Percentiles rank a stretch among this genome's conserved stretches.
Conservation (phyloP, 108 stramenopile species). For the Mayamaea pseudoterrestris region DNA sequence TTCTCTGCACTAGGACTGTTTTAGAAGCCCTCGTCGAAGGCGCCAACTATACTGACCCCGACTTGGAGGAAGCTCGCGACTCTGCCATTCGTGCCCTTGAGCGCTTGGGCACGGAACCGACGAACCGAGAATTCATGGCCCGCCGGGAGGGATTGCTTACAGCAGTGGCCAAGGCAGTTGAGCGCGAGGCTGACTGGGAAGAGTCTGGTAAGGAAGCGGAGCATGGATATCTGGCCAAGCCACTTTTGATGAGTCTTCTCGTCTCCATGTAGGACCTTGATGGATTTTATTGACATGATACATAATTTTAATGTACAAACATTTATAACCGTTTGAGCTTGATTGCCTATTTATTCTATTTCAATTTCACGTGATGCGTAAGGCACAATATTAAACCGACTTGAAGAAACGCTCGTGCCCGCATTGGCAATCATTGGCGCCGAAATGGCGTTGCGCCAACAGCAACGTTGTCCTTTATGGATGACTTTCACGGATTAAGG, state of each 20-base stretch:
- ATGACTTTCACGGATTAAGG: no score
- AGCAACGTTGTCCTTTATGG: no score
- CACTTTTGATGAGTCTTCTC: conserved; percentile 67
- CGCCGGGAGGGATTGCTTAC: conserved; percentile 55
- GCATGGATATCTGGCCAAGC: conserved; percentile 57
- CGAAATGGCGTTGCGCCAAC: no score
- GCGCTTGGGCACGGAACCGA: conserved; percentile 65
- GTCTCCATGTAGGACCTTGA: conserved; percentile 47
- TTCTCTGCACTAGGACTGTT: conserved; percentile 49
- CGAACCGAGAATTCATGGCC: conserved; percentile 70
- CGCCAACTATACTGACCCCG: conserved; percentile 21
- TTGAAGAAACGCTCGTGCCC: no score
- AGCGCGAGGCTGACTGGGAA: conserved; percentile 62
- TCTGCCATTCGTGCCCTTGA: conserved; percentile 70
- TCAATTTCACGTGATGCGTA: no score
- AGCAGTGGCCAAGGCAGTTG: conserved; percentile 59
- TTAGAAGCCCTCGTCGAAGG: conserved; percentile 58
- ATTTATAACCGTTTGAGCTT: no score
- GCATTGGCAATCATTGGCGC: no score
- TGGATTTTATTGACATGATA: no score
- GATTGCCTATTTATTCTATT: no score
- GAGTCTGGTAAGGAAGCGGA: conserved; percentile 18
- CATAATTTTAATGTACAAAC: no score
- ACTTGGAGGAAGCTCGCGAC: conserved; percentile 38
- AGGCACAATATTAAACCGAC: no score